Percentiles rank a stretch among this genome's conserved stretches.
These are phyloP conservation scores for Diplodia seriata DNA, from an alignment of 2,329 filamentous ascomycete genomes.

Conservation along the genomic window DNA sequence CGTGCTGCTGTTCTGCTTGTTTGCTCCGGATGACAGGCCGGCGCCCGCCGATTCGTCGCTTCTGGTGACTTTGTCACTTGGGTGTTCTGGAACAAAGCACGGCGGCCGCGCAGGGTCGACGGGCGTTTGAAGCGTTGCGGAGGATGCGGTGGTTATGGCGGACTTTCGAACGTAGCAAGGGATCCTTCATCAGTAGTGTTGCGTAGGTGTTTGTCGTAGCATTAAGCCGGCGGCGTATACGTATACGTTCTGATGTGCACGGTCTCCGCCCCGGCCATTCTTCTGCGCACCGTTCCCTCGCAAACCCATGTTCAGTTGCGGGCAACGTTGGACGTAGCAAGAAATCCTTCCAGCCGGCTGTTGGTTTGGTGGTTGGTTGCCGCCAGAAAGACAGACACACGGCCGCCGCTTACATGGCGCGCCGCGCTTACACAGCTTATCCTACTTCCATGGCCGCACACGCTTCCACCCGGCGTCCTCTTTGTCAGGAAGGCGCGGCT, in stretches of 20 bases:
- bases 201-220: neutral
- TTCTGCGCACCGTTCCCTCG: neutral
- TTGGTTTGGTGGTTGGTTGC: neutral
- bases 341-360: slow-evolving; percentile 1
- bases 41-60: neutral
- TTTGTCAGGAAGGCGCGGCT: neutral
- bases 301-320: neutral
- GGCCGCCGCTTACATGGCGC: neutral
- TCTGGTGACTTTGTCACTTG: neutral
- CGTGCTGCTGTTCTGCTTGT: neutral
- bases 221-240: neutral
- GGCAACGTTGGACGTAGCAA: slow-evolving; percentile 16
- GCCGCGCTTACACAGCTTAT: neutral
- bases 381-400: neutral
- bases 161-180: slow-evolving; percentile 8
- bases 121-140: neutral
- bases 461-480: too few relatives aligned
- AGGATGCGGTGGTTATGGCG: neutral
- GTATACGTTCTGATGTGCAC: neutral
- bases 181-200: neutral
- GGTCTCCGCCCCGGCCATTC: neutral
- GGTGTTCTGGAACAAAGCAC: neutral
- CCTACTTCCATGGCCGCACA: neutral
- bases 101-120: neutral
- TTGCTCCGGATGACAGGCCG: neutral